phyloP scores from a whole-genome alignment of 2,329 filamentous ascomycete genomes.

The Dactylonectria macrodidyma region DNA sequence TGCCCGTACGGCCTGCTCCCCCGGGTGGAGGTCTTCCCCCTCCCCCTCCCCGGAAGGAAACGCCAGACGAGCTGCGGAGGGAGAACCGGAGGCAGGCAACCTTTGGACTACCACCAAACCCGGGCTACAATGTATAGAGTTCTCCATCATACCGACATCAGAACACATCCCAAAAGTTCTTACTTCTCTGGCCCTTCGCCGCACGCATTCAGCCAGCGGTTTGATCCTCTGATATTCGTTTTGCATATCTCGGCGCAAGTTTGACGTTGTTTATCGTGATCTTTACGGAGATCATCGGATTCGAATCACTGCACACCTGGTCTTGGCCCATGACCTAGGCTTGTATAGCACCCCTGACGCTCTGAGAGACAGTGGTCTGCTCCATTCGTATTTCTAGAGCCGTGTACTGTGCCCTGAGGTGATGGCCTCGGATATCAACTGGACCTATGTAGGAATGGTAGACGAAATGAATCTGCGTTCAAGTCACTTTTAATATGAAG shows the following conservation, averaged over 20 bases:
- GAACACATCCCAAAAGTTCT: slow-evolving; percentile 34
- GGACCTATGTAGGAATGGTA: slow-evolving; percentile 42
- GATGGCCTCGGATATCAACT: slow-evolving; percentile 38
- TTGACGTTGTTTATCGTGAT: slow-evolving; percentile 44
- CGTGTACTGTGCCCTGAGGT: slow-evolving; percentile 42
- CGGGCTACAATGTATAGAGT: slow-evolving; percentile 52
- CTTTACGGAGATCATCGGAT: slow-evolving; percentile 42
- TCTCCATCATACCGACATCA: slow-evolving; percentile 13
- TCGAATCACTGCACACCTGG: slow-evolving; percentile 43
- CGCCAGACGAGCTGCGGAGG: slow-evolving; percentile 66
- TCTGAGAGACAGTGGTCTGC: slow-evolving; percentile 33
- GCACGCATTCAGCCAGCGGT: slow-evolving; percentile 40
- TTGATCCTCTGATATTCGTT: slow-evolving; percentile 42
- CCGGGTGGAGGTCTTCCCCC: slow-evolving; percentile 72
- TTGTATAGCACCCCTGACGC: slow-evolving; percentile 31
- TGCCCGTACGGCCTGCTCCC: slow-evolving; percentile 76
- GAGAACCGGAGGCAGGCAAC: slow-evolving; percentile 69
- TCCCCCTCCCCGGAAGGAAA: slow-evolving; percentile 71
- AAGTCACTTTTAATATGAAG: slow-evolving; percentile 21
- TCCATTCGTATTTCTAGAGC: slow-evolving; percentile 37
- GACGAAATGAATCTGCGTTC: slow-evolving; percentile 43
- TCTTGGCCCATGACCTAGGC: slow-evolving; percentile 33
- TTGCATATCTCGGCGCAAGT: slow-evolving; percentile 54
- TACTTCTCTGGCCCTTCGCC: slow-evolving; percentile 32
- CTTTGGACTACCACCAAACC: slow-evolving; percentile 65